These are phyloP conservation scores for Lasiosphaeria hispida DNA, from an alignment of 495 filamentous ascomycete genomes.

Conservation along the genomic window DNA sequence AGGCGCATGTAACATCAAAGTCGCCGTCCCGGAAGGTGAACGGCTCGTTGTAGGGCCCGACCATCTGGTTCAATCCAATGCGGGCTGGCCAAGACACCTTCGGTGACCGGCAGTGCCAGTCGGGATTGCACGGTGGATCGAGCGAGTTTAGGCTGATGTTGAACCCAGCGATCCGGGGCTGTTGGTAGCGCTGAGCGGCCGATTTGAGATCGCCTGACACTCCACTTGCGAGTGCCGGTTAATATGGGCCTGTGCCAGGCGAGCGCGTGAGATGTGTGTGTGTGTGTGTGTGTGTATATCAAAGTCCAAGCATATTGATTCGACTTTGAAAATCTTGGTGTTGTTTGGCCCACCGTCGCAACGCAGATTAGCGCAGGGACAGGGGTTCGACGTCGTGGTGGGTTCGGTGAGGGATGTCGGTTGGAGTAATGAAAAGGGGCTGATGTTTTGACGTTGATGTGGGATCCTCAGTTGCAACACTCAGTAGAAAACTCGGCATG, in stretches of 20 bases:
- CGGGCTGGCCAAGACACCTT: background rate
- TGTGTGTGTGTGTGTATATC: background rate
- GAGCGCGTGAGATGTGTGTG: background rate
- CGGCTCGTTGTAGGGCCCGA: conserved; percentile 6
- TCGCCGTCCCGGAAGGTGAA: background rate
- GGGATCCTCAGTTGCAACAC: too few species aligned
- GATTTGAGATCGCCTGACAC: background rate
- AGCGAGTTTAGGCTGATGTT: background rate
- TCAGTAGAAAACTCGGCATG: too few species aligned
- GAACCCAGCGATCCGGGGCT: background rate
- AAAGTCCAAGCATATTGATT: background rate
- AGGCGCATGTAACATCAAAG: background rate
- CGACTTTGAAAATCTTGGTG: background rate
- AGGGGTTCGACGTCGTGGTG: too few species aligned
- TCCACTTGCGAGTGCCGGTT: conserved; percentile 9
- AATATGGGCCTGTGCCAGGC: background rate
- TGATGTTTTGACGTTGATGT: too few species aligned
- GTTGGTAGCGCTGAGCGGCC: background rate
- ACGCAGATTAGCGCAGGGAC: too few species aligned
- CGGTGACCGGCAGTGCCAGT: background rate
- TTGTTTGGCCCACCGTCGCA: too few species aligned
- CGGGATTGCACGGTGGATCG: background rate
- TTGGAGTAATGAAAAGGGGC: too few species aligned
- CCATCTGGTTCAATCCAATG: conserved; percentile 1
- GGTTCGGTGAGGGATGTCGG: too few species aligned